Base-by-base conservation (phyloP, 805 yeast species). In the Candida suzukii region DNA sequence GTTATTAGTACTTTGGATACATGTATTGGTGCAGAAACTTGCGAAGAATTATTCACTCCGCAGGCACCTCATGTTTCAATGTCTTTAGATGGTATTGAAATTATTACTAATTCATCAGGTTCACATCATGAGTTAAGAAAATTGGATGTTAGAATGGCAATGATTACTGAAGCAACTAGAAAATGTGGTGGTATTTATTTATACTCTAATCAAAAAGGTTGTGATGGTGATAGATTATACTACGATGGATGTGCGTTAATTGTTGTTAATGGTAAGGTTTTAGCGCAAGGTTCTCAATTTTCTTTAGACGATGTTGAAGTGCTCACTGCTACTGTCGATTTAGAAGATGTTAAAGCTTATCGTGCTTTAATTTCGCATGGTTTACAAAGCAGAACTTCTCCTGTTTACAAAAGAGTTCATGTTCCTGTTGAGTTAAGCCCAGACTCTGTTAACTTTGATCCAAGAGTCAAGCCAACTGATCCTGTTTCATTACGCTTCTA, bases 161-260 rank as follows among this genome's bases (percentile, higher is more conserved):
- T 93, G 56, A 93, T 93, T 51, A 76, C 80, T 14, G 96, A 87
- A 57, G 98, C 99, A 2, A 90, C 98, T 2, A 76, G 87, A 41
- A 88, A 93, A 63, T 90, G 97, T 58, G 99, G 99, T 40, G 99
- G 99, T 28, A 78, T 93, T 22, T 93, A 93, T 53, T 67, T 93
- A 38, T 93, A 93, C 54, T 76, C 98, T 16, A 93, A 93, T 63
- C 99, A 95, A 64, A 80, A 84, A 49, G 99, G 99, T 2, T 93
- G 99, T 61, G 99, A 93, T 60, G 99, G 99, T 51, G 99, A 95
- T 58, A 73, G 99, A 44, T 66, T 93, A 35, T 93, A 93, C 63
- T 93, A 93, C 57, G 99, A 93, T 60, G 99, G 99, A 0, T 87
- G 96, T 67, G 96, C 99, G 0, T 68, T 88, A 54, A 93, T 95